Evolutionary conservation across 2,329 filamentous ascomycete species (phyloP).

Genomic region (Cadophora sp.): DNA sequence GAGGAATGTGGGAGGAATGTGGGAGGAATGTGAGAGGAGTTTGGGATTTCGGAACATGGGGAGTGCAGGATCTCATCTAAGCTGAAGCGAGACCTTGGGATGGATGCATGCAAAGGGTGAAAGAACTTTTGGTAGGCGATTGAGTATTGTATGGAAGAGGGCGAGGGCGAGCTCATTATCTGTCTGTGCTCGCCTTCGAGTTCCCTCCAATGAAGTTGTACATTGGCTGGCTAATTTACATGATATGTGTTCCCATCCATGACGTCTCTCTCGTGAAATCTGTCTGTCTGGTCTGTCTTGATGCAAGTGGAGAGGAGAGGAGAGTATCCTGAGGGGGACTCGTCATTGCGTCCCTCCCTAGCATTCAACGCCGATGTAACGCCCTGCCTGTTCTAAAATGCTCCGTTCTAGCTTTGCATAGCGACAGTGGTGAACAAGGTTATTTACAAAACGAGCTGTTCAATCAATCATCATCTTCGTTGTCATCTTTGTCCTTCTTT

Average conservation of each 20-base stretch:
- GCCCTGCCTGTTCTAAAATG: conserved; percentile 26
- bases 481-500: conserved; percentile 47
- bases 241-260: conserved; percentile 27
- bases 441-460: conserved; percentile 30
- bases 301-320: conserved; percentile 31
- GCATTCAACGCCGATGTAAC: conserved; percentile 32
- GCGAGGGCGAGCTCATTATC: conserved; percentile 3
- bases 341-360: conserved; percentile 24
- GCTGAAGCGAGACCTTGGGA: not conserved
- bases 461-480: conserved; percentile 40
- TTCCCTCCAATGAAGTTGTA: conserved; percentile 16
- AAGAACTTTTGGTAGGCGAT: not conserved
- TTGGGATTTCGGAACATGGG: not conserved
- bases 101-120: not conserved
- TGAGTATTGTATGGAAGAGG: not conserved
- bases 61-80: not conserved
- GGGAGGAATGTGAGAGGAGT: not conserved
- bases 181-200: conserved; percentile 1
- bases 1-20: not conserved
- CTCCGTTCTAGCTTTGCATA: conserved; percentile 25
- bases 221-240: conserved; percentile 30
- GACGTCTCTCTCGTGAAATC: conserved; percentile 12
- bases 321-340: conserved; percentile 22
- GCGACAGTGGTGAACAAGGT: conserved; percentile 26
- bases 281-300: conserved; percentile 28